Conservation (phyloP, 129 eudicot species). For the Kitagawia praeruptora region DNA sequence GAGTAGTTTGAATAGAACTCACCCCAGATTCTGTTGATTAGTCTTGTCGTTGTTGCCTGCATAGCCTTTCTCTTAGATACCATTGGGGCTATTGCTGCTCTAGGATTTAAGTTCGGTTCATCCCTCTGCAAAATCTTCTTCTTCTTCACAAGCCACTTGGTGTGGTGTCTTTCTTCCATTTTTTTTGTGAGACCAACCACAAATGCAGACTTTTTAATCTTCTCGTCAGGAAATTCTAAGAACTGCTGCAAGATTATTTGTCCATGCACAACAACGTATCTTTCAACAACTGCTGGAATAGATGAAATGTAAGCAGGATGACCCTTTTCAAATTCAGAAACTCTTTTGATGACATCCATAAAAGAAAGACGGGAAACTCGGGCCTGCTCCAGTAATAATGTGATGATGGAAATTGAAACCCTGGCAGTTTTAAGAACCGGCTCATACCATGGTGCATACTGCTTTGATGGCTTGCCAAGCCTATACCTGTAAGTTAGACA, state of each 20-base stretch:
- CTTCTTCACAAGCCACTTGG: slow-evolving; percentile 87
- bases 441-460: slow-evolving; percentile 89
- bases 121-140: slow-evolving; percentile 45
- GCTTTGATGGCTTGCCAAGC: slow-evolving; percentile 93
- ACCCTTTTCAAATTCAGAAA: slow-evolving; percentile 17
- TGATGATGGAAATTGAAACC: slow-evolving; percentile 68
- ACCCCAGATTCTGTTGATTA: slow-evolving; percentile 89
- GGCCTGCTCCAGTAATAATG: slow-evolving; percentile 75
- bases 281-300: too few species aligned
- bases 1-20: slow-evolving; percentile 81
- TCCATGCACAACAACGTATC: too few species aligned
- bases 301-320: too few species aligned
- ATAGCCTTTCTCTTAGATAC: slow-evolving; percentile 34
- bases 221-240: slow-evolving; percentile 76
- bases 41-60: slow-evolving; percentile 58
- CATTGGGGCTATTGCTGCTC: slow-evolving; percentile 26
- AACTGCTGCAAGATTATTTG: too few species aligned
- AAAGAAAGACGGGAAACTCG: slow-evolving; percentile 83
- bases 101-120: slow-evolving; percentile 30
- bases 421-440: slow-evolving; percentile 83
- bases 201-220: slow-evolving; percentile 65
- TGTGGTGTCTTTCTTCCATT: slow-evolving; percentile 88
- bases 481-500: slow-evolving; percentile 64
- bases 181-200: slow-evolving; percentile 57
- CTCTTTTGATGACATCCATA: slow-evolving; percentile 59